Base-by-base conservation (phyloP, 2,329 filamentous ascomycete genomes). In the Ascochyta lentis region DNA sequence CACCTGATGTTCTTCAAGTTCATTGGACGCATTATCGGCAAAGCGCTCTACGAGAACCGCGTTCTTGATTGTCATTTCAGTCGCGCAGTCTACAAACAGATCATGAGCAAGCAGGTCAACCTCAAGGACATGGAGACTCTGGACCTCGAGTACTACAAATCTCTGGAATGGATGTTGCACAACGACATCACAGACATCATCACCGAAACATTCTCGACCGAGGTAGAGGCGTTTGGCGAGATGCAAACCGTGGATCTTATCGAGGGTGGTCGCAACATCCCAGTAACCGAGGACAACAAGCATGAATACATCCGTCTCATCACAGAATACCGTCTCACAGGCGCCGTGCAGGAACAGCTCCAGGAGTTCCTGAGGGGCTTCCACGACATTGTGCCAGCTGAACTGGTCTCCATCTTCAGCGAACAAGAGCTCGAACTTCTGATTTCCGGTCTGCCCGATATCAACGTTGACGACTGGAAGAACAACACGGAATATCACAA, bases 71-170 rank as follows among this genome's bases (percentile, higher is more conserved):
- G 95, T 77, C 96, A 98, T 83, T 99, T 99, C 81, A 98, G 94
- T 78, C 89, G 95, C 72, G 96, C 96, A 13, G 94, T 99, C 47
- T 99, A 99, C 84, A 98, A 98, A 81, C 90, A 92, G 65, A 97
- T 99, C 62, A 86, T 99, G 26, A 91, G 95, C 73, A 96, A 96
- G 75, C 87, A 91, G 3, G 94, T 98, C 37, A 97, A 93, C 8
- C 90, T 99, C 77, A 99, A 99, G 80, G 95, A 99, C 70, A 98
- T 99, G 92, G 95, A 99, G 77, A 97, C 93, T 22, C 90, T 99
- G 59, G 95, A 99, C 75, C 88, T 96, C 3, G 94, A 99, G 70
- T 99, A 99, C 80, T 97, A 98, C 86, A 99, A 98, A 77, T 98
- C 94, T 13, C 84, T 99, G 22, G 87, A 95, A 58, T 99, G 96